phyloP scores from a whole-genome alignment of 805 yeast genomes.

The Yamadazyma tumulicola region DNA sequence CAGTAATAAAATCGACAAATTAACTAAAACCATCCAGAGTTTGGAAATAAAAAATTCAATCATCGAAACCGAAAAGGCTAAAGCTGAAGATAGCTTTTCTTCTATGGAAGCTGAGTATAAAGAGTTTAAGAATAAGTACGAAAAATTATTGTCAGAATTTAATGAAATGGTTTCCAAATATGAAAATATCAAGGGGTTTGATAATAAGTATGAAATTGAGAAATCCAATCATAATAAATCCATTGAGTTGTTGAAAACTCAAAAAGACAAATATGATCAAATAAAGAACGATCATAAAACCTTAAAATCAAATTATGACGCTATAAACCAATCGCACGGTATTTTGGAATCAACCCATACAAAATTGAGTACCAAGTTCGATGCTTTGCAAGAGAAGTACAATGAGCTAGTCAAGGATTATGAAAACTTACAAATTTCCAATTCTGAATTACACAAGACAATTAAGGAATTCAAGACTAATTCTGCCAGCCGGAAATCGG shows the following conservation, averaged over 20 bases:
- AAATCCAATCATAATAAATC: slow-evolving; percentile 12
- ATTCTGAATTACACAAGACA: slow-evolving; percentile 3
- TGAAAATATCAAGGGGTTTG: neutral
- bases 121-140: slow-evolving; percentile 6
- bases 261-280: slow-evolving; percentile 24
- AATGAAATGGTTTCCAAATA: slow-evolving; percentile 6
- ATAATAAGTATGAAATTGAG: slow-evolving; percentile 8
- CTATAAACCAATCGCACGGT: slow-evolving; percentile 17
- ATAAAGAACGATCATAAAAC: slow-evolving; percentile 21
- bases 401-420: slow-evolving; percentile 3
- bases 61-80: slow-evolving; percentile 8
- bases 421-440: slow-evolving; percentile 4
- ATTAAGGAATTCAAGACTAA: slow-evolving; percentile 2
- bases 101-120: slow-evolving; percentile 7
- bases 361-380: slow-evolving; percentile 2
- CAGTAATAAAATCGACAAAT: slow-evolving; percentile 12
- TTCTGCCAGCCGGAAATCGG: slow-evolving; percentile 5
- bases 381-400: slow-evolving; percentile 5
- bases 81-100: slow-evolving; percentile 2
- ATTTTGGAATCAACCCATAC: slow-evolving; percentile 6
- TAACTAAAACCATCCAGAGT: slow-evolving; percentile 23
- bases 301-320: slow-evolving; percentile 31
- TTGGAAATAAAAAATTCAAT: slow-evolving; percentile 21
- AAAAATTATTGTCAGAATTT: slow-evolving; percentile 4
- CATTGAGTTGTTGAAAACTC: slow-evolving; percentile 10